Evolutionary conservation across 1,139 yeast species (phyloP).

Genomic region (Taphrina flavorubra): DNA sequence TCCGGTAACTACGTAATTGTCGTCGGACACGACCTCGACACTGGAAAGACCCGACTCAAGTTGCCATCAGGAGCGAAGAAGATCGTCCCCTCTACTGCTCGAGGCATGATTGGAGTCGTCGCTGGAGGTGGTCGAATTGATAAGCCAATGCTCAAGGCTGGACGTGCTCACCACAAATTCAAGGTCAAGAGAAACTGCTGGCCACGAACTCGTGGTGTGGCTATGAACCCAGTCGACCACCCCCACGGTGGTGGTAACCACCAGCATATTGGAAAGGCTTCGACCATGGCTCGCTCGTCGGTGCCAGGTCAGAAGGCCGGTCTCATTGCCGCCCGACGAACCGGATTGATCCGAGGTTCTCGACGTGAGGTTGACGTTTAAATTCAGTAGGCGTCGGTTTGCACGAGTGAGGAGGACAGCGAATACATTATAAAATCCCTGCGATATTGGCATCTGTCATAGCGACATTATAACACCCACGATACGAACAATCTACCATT

Average conservation of each 20-base stretch:
- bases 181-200: slow-evolving; percentile 98
- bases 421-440: not conserved
- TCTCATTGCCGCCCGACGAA: slow-evolving; percentile 99
- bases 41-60: slow-evolving; percentile 98
- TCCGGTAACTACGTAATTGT: slow-evolving; percentile 99
- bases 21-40: slow-evolving; percentile 99
- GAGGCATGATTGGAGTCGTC: slow-evolving; percentile 99
- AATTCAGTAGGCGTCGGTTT: not conserved
- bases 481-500: slow-evolving; percentile 15
- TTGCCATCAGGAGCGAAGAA: slow-evolving; percentile 99
- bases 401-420: slow-evolving; percentile 1
- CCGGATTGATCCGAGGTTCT: slow-evolving; percentile 99
- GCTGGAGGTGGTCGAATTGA: slow-evolving; percentile 99
- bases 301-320: slow-evolving; percentile 99
- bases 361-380: slow-evolving; percentile 82
- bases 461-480: slow-evolving; percentile 1
- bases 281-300: slow-evolving; percentile 99
- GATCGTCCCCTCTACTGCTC: slow-evolving; percentile 90
- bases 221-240: slow-evolving; percentile 99
- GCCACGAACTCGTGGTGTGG: slow-evolving; percentile 99
- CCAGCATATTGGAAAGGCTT: slow-evolving; percentile 89
- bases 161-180: slow-evolving; percentile 99
- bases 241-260: slow-evolving; percentile 99
- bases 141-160: slow-evolving; percentile 99
- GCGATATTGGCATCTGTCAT: slow-evolving; percentile 12